Percentiles rank a stretch among this genome's conserved stretches.
Conservation (phyloP, 2,329 filamentous ascomycete genomes). For the Exophiala xenobiotica region DNA sequence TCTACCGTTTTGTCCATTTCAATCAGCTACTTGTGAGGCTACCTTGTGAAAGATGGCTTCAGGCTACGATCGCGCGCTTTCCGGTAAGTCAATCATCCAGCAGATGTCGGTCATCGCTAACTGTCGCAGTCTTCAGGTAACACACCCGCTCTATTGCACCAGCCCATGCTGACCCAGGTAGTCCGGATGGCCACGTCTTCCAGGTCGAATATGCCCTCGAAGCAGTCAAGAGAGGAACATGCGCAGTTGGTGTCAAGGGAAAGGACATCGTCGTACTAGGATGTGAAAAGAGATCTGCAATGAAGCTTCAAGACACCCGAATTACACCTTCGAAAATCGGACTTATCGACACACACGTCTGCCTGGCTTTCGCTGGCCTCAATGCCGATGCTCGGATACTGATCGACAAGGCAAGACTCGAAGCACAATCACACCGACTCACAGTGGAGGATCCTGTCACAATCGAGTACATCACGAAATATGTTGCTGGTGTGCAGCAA, state of each 20-base stretch:
- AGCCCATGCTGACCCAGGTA: slow-evolving; percentile 53
- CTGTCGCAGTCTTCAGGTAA: slow-evolving; percentile 36
- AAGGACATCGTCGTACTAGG: slow-evolving; percentile 90
- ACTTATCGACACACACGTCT: slow-evolving; percentile 91
- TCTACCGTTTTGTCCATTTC: too few species aligned
- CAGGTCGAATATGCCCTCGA: slow-evolving; percentile 99
- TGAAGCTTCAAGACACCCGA: slow-evolving; percentile 98
- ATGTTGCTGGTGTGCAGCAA: slow-evolving; percentile 96
- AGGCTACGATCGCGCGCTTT: slow-evolving; percentile 98
- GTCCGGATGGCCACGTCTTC: slow-evolving; percentile 98
- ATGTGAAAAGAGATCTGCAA: slow-evolving; percentile 97
- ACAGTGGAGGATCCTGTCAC: slow-evolving; percentile 96
- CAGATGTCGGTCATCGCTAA: slow-evolving; percentile 17
- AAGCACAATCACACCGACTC: slow-evolving; percentile 94
- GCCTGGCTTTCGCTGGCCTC: slow-evolving; percentile 92
- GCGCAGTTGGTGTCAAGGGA: slow-evolving; percentile 96
- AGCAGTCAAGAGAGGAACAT: slow-evolving; percentile 98
- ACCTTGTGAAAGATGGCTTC: slow-evolving; percentile 67
- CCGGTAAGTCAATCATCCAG: slow-evolving; percentile 63
- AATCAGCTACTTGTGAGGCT: neutral
- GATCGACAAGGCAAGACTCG: slow-evolving; percentile 94
- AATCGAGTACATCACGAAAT: slow-evolving; percentile 99
- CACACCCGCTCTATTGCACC: slow-evolving; percentile 2
- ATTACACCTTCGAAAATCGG: slow-evolving; percentile 99
- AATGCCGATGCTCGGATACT: slow-evolving; percentile 98